phyloP scores from a whole-genome alignment of 2,329 filamentous ascomycete species.

The Zopfia rhizophila region DNA sequence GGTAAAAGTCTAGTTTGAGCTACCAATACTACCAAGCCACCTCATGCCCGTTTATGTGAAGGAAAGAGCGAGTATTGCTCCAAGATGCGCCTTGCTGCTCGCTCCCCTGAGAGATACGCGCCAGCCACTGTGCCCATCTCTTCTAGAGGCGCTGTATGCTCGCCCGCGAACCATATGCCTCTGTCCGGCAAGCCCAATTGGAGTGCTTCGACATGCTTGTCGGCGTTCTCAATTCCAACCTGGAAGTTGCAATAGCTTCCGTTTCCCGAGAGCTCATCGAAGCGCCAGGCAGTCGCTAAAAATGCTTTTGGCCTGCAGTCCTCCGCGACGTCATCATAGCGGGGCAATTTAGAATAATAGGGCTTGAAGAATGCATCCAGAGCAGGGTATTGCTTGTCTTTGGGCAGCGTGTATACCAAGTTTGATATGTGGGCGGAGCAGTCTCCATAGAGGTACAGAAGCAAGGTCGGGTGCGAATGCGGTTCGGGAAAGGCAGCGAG shows the following conservation, averaged over 20 bases:
- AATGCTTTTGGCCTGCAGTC: conserved; percentile 70
- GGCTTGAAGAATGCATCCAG: conserved; percentile 77
- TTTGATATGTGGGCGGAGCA: too few relatives aligned
- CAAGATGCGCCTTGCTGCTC: conserved; percentile 71
- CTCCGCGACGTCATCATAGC: conserved; percentile 64
- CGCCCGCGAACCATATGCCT: conserved; percentile 83
- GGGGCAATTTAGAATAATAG: conserved; percentile 77
- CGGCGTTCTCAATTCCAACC: conserved; percentile 72
- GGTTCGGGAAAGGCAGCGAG: too few relatives aligned
- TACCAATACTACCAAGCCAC: too few relatives aligned
- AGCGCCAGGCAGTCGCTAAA: conserved; percentile 77
- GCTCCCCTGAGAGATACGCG: conserved; percentile 88
- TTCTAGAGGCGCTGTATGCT: conserved; percentile 87
- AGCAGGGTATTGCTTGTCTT: too few relatives aligned
- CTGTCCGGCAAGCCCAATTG: conserved; percentile 64
- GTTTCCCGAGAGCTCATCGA: conserved; percentile 77
- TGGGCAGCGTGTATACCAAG: too few relatives aligned
- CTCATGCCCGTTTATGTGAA: too few relatives aligned
- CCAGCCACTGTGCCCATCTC: conserved; percentile 86
- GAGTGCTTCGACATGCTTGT: conserved; percentile 72
- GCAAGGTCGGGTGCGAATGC: too few relatives aligned
- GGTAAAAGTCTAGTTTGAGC: too few relatives aligned
- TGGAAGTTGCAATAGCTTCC: conserved; percentile 89
- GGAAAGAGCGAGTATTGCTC: too few relatives aligned
- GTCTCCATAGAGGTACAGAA: too few relatives aligned